phyloP scores from a whole-genome alignment of 2,329 filamentous ascomycete genomes.

The Graphilbum sp. region DNA sequence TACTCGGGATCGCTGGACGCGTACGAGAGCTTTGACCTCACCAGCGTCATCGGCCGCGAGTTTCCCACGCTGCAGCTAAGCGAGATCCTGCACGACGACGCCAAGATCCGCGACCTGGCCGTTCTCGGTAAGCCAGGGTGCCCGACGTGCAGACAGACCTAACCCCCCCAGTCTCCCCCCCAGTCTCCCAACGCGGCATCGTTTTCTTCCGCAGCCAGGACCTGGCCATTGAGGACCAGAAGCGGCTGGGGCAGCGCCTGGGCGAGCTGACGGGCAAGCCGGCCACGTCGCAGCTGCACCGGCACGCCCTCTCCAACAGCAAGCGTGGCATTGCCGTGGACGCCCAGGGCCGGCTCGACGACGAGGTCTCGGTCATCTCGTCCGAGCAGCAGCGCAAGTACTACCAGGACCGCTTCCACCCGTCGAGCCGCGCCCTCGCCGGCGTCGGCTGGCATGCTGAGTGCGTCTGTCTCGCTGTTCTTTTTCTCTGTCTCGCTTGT shows the following conservation, averaged over 20 bases:
- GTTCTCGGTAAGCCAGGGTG: slow-evolving; percentile 11
- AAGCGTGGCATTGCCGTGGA: slow-evolving; percentile 25
- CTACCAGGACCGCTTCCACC: slow-evolving; percentile 18
- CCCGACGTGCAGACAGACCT: not conserved
- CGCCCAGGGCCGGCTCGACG: slow-evolving; percentile 29
- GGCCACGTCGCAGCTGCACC: slow-evolving; percentile 23
- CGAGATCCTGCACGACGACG: slow-evolving; percentile 16
- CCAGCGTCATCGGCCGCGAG: slow-evolving; percentile 25
- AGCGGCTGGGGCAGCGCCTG: slow-evolving; percentile 30
- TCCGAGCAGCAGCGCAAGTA: slow-evolving; percentile 23
- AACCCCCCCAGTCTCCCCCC: too few relatives aligned
- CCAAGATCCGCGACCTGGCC: slow-evolving; percentile 16
- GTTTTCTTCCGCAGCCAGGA: slow-evolving; percentile 37
- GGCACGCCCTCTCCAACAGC: slow-evolving; percentile 30
- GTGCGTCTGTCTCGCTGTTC: slow-evolving; percentile 12
- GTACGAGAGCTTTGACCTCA: slow-evolving; percentile 21
- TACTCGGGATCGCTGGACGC: slow-evolving; percentile 14
- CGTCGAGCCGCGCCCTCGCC: slow-evolving; percentile 14
- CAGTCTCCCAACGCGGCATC: slow-evolving; percentile 34
- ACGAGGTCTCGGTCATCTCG: slow-evolving; percentile 32
- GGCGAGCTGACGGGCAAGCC: slow-evolving; percentile 28
- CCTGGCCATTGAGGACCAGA: slow-evolving; percentile 30
- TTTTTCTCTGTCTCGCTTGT: not conserved
- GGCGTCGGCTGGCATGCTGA: slow-evolving; percentile 29
- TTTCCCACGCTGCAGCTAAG: slow-evolving; percentile 21